phyloP scores from a whole-genome alignment of 352 stramenopile species.

The Blastocystis hominis region DNA sequence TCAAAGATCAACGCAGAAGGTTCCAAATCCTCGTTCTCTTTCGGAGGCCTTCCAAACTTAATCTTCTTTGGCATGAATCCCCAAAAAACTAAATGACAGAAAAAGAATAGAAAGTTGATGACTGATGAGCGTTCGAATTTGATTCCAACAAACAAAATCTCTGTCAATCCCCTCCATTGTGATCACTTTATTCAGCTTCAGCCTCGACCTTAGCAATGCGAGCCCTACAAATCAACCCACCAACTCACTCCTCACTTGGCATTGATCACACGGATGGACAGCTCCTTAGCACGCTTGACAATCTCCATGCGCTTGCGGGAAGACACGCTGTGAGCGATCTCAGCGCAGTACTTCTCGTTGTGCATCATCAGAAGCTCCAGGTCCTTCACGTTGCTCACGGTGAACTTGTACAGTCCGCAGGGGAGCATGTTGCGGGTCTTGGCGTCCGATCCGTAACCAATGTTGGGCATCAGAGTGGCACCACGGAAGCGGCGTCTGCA shows the following conservation, averaged over 20 bases:
- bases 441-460: conserved; percentile 97
- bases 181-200: conserved; percentile 25
- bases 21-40: not conserved
- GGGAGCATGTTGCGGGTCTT: conserved; percentile 91
- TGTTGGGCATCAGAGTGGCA: conserved; percentile 91
- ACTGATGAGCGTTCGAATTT: too few relatives aligned
- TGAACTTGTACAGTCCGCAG: conserved; percentile 95
- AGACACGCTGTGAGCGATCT: conserved; percentile 93
- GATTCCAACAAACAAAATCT: conserved; percentile 25
- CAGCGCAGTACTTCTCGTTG: conserved; percentile 93
- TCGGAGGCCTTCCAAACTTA: not conserved
- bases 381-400: conserved; percentile 94
- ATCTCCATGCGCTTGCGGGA: conserved; percentile 89
- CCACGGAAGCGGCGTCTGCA: conserved; percentile 97
- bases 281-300: conserved; percentile 90
- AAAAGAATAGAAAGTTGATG: too few relatives aligned
- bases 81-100: too few relatives aligned
- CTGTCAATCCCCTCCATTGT: conserved; percentile 18
- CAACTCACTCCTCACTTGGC: conserved; percentile 62
- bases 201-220: conserved; percentile 35
- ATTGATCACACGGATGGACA: conserved; percentile 95
- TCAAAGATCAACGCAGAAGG: not conserved
- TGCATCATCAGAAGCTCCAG: conserved; percentile 90
- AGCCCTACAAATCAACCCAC: conserved; percentile 66
- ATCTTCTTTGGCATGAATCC: not conserved